Evolutionary conservation across 306 rosid genomes (phyloP).

Genomic region (Cucurbita pepo): DNA sequence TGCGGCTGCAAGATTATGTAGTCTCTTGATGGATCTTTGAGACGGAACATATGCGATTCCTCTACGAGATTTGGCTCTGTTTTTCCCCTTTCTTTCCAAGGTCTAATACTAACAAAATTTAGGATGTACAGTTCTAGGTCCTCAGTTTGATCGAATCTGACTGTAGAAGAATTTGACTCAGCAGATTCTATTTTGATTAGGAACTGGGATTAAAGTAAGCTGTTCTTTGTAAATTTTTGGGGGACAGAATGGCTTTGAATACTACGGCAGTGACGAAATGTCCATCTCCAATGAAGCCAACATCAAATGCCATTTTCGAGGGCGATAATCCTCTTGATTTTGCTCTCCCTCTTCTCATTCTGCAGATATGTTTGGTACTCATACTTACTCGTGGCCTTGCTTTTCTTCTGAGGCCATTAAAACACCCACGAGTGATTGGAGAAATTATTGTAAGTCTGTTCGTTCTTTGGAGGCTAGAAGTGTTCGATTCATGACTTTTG

Average conservation of each 20-base stretch:
- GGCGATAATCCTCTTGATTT: slow-evolving; percentile 76
- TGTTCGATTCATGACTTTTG: neutral
- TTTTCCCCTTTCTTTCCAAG: neutral
- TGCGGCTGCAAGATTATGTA: neutral
- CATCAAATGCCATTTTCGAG: slow-evolving; percentile 70
- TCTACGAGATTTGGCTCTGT: neutral
- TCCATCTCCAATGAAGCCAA: slow-evolving; percentile 46
- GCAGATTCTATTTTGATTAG: slow-evolving; percentile 8
- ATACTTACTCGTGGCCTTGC: slow-evolving; percentile 35
- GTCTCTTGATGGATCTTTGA: neutral
- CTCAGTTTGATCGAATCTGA: too few relatives aligned
- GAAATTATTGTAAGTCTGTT: slow-evolving; percentile 52
- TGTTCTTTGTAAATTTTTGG: slow-evolving; percentile 1
- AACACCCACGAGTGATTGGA: slow-evolving; percentile 44
- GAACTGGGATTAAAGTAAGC: slow-evolving; percentile 8
- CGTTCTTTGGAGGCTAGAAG: neutral
- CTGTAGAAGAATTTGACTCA: neutral
- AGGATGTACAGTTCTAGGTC: neutral
- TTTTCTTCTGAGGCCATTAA: slow-evolving; percentile 25
- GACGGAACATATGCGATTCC: neutral
- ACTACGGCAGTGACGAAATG: slow-evolving; percentile 18
- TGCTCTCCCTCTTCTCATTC: slow-evolving; percentile 52
- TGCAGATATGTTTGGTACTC: slow-evolving; percentile 36
- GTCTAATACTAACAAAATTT: neutral
- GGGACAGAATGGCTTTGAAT: slow-evolving; percentile 29